These are phyloP conservation scores for Daldinia loculata DNA, from an alignment of 495 filamentous ascomycete species.

Conservation along the genomic window DNA sequence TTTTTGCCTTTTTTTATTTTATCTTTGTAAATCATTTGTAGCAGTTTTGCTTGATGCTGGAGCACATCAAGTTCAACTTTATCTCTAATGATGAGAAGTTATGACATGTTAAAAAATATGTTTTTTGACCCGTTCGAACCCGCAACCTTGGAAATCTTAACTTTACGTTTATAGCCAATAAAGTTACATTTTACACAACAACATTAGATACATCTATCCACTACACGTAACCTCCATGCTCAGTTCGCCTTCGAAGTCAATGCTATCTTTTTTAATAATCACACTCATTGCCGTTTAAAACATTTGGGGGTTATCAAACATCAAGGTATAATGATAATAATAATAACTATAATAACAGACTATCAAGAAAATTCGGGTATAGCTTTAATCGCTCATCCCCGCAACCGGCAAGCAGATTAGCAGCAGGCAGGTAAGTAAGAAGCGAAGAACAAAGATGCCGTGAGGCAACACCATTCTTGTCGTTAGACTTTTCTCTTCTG, in stretches of 20 bases:
- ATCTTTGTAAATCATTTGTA: not conserved
- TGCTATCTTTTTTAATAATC: not conserved
- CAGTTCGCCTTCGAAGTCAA: no score
- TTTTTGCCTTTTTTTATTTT: constrained; percentile 48
- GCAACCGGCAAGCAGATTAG: constrained; percentile 3
- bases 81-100: not conserved
- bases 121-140: constrained; percentile 25
- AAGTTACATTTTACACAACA: not conserved
- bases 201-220: not conserved
- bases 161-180: constrained; percentile 5
- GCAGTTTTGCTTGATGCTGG: no score
- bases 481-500: constrained; percentile 44
- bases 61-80: not conserved
- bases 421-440: constrained; percentile 30
- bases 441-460: constrained; percentile 51
- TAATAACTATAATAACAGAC: constrained; percentile 45
- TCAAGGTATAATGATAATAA: constrained; percentile 1
- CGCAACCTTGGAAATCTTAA: constrained; percentile 12
- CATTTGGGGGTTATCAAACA: not conserved
- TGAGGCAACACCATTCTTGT: constrained; percentile 54
- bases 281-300: not conserved
- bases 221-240: no score
- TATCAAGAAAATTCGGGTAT: constrained; percentile 11
- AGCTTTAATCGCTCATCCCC: constrained; percentile 9
- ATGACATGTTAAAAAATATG: constrained; percentile 21